phyloP scores from a whole-genome alignment of 2,329 filamentous ascomycete genomes.

The Exophiala oligosperma region DNA sequence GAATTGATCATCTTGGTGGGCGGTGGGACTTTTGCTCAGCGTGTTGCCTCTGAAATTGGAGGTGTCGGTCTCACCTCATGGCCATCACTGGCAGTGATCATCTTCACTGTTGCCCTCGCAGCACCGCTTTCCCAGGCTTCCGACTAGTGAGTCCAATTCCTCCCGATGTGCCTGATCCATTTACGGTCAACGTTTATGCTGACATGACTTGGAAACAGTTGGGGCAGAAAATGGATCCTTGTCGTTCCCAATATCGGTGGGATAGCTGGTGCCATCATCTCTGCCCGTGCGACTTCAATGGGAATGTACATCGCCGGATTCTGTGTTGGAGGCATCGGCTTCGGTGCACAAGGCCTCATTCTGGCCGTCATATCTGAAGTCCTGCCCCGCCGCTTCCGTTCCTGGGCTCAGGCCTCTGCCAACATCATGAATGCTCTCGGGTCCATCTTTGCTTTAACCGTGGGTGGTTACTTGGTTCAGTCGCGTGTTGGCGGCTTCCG shows the following conservation, averaged over 20 bases:
- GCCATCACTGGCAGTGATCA: slow-evolving; percentile 18
- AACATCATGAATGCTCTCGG: slow-evolving; percentile 16
- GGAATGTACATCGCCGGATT: slow-evolving; percentile 20
- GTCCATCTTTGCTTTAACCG: slow-evolving; percentile 9
- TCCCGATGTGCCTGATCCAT: background rate
- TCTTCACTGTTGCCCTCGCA: slow-evolving; percentile 14
- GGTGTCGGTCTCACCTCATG: slow-evolving; percentile 13
- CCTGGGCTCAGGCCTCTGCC: slow-evolving; percentile 16
- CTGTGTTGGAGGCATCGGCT: slow-evolving; percentile 10
- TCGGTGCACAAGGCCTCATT: slow-evolving; percentile 14
- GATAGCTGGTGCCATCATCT: slow-evolving; percentile 16
- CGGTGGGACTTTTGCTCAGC: slow-evolving; percentile 9
- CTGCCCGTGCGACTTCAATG: slow-evolving; percentile 18
- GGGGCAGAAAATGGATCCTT: slow-evolving; percentile 21
- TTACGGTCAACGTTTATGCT: background rate
- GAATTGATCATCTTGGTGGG: slow-evolving; percentile 9
- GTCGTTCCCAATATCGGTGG: slow-evolving; percentile 9
- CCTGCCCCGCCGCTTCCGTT: slow-evolving; percentile 18
- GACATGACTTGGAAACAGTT: background rate
- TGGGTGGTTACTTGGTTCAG: slow-evolving; percentile 13
- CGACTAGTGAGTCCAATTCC: slow-evolving; percentile 19
- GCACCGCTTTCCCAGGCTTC: slow-evolving; percentile 17
- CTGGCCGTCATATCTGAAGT: slow-evolving; percentile 20
- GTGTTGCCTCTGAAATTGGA: slow-evolving; percentile 17
- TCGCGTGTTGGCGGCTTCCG: slow-evolving; percentile 15